These are phyloP conservation scores for Meyerozyma guilliermondii DNA, from an alignment of 1,139 yeast species.

Conservation along the genomic window DNA sequence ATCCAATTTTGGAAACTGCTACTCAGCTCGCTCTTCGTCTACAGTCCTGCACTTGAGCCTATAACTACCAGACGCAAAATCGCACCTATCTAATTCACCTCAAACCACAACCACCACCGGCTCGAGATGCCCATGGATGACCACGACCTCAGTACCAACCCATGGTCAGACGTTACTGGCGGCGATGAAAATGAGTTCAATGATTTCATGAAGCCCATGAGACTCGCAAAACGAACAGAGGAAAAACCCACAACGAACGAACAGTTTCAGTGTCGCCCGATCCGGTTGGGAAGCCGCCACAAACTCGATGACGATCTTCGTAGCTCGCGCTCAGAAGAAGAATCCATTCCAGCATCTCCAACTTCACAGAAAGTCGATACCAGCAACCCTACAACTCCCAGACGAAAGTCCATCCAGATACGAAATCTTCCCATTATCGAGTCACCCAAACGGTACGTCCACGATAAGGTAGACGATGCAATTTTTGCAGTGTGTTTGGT, in stretches of 20 bases:
- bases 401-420: constrained; percentile 26
- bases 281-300: constrained; percentile 21
- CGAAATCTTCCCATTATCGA: constrained; percentile 30
- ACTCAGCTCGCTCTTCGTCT: background rate
- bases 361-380: constrained; percentile 4
- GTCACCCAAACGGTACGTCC: constrained; percentile 9
- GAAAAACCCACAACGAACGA: constrained; percentile 13
- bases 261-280: constrained; percentile 32
- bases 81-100: background rate
- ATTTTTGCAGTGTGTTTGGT: constrained; percentile 85
- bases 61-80: background rate
- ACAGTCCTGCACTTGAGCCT: background rate
- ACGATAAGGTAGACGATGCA: constrained; percentile 24
- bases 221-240: constrained; percentile 26
- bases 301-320: constrained; percentile 4
- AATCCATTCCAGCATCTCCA: constrained; percentile 7
- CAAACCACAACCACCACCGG: background rate
- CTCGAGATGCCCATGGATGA: background rate
- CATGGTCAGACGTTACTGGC: constrained; percentile 8
- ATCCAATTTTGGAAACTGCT: no score
- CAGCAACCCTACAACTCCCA: constrained; percentile 4
- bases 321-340: constrained; percentile 4
- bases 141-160: constrained; percentile 6
- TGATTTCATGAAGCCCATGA: constrained; percentile 24
- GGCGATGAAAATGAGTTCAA: background rate